These are phyloP conservation scores for slime mould (Dictyostelium discoideum) DNA, from an alignment of 78 protist species.

Conservation along the genomic window DNA sequence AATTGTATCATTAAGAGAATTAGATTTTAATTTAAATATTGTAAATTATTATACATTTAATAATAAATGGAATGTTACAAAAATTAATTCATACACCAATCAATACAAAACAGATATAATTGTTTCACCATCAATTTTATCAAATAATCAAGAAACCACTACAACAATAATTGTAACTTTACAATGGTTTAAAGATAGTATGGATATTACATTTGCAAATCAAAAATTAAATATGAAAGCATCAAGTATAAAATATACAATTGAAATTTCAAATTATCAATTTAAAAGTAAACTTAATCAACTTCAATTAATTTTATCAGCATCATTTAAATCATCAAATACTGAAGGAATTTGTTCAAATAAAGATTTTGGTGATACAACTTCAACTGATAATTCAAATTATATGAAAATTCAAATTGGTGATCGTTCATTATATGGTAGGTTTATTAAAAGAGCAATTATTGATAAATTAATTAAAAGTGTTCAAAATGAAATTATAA, in stretches of 20 bases:
- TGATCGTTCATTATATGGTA: background rate
- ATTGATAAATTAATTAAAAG: background rate
- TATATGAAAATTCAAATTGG: background rate
- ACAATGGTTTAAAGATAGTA: slow-evolving; percentile 7
- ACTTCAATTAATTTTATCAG: background rate
- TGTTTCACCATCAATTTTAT: background rate
- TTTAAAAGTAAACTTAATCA: background rate
- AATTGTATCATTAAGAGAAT: background rate
- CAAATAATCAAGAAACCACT: background rate
- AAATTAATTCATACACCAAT: background rate
- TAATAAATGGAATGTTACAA: background rate
- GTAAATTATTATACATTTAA: background rate
- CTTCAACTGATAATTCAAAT: background rate
- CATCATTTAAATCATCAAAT: background rate
- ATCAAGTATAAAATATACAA: background rate
- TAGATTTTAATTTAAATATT: background rate
- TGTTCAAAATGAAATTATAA: background rate
- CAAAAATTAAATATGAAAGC: background rate
- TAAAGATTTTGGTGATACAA: background rate
- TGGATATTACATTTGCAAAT: background rate
- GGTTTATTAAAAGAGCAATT: slow-evolving; percentile 3
- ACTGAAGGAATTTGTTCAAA: background rate
- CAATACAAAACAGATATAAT: background rate
- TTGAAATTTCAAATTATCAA: background rate
- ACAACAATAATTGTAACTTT: background rate